Evolutionary conservation across 2,329 filamentous ascomycete species (phyloP).

Genomic region (Tolypocladium endophyticum): DNA sequence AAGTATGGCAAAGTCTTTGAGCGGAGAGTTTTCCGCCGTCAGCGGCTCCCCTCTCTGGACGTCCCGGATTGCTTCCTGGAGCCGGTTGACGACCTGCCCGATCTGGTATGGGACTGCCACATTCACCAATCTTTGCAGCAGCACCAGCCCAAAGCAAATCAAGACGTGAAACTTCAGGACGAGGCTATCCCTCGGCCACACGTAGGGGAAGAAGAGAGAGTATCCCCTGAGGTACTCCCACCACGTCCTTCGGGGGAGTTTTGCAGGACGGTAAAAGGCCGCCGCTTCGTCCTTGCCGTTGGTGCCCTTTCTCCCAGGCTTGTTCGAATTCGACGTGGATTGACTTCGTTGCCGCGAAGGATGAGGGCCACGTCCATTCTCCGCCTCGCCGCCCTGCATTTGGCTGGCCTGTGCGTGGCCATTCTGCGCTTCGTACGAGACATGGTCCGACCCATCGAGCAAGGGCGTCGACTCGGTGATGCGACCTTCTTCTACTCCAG

Average conservation of each 20-base stretch:
- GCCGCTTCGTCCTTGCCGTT: slow-evolving; percentile 50
- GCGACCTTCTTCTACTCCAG: slow-evolving; percentile 26
- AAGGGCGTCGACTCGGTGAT: slow-evolving; percentile 53
- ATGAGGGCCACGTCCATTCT: background rate
- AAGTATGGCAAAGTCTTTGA: slow-evolving; percentile 23
- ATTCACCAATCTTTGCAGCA: slow-evolving; percentile 76
- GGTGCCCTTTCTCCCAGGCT: slow-evolving; percentile 14
- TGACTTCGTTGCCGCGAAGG: slow-evolving; percentile 20
- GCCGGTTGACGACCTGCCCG: slow-evolving; percentile 64
- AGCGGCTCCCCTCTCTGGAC: slow-evolving; percentile 28
- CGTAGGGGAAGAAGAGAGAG: slow-evolving; percentile 87
- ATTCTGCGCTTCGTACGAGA: slow-evolving; percentile 24
- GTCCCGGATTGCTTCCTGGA: slow-evolving; percentile 44
- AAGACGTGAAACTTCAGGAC: slow-evolving; percentile 70
- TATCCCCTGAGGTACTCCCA: slow-evolving; percentile 93
- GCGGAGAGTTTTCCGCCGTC: slow-evolving; percentile 21
- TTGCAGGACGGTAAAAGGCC: slow-evolving; percentile 82
- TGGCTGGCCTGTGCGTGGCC: slow-evolving; percentile 6
- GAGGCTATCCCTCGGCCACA: slow-evolving; percentile 78
- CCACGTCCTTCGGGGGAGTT: slow-evolving; percentile 81
- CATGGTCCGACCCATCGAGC: slow-evolving; percentile 31
- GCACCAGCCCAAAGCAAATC: slow-evolving; percentile 69
- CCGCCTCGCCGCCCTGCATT: background rate
- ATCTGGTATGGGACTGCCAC: slow-evolving; percentile 76
- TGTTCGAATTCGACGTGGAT: slow-evolving; percentile 28